A percentile compares a stretch with the other conserved stretches of the same genome.
These are phyloP conservation scores for Begonia peltatifolia DNA, from an alignment of 306 rosid species.

Conservation along the genomic window DNA sequence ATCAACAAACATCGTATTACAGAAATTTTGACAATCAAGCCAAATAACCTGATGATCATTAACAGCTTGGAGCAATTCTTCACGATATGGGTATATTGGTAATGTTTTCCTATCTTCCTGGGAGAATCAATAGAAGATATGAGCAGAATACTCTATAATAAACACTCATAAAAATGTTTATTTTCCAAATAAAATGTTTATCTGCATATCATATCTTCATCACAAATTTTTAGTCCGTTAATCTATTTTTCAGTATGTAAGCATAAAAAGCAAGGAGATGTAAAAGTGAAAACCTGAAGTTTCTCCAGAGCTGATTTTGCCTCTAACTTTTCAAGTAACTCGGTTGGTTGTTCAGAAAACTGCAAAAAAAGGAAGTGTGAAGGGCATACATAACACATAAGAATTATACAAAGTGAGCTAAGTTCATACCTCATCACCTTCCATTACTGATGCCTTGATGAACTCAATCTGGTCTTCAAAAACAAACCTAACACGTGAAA, in stretches of 20 bases:
- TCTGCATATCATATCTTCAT: too few species aligned
- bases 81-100: constrained; percentile 69
- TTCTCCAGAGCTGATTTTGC: constrained; percentile 67
- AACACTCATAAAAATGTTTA: too few species aligned
- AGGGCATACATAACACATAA: too few species aligned
- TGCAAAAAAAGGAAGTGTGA: constrained; percentile 15
- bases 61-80: constrained; percentile 66
- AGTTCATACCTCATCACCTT: constrained; percentile 61
- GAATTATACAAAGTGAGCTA: too few species aligned
- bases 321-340: constrained; percentile 46
- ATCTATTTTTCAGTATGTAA: neutral
- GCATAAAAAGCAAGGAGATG: neutral
- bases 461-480: constrained; percentile 96
- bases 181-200: too few species aligned
- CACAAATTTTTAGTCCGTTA: too few species aligned
- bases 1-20: too few species aligned
- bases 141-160: too few species aligned
- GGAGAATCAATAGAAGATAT: constrained; percentile 1
- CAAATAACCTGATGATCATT: constrained; percentile 57
- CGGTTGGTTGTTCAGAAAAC: constrained; percentile 39
- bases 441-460: constrained; percentile 81
- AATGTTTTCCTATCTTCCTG: constrained; percentile 73
- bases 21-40: neutral
- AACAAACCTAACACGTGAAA: constrained; percentile 41
- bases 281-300: constrained; percentile 46